These are phyloP conservation scores for Nicotiana otophora DNA, from an alignment of 257 asterid genomes.

Conservation along the genomic window DNA sequence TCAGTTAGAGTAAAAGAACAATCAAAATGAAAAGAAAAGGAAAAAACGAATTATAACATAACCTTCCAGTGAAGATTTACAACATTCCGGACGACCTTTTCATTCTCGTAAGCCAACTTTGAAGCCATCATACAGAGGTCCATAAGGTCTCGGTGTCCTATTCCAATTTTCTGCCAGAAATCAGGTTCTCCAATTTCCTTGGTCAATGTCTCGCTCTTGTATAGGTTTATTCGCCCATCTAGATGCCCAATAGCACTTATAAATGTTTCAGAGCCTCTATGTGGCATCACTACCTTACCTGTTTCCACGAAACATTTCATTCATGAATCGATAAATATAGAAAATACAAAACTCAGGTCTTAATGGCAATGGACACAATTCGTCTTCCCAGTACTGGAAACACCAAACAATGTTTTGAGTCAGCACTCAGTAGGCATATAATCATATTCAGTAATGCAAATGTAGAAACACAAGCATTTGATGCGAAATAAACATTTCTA, in stretches of 20 bases:
- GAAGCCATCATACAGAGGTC: slow-evolving; percentile 88
- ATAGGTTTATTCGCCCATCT: slow-evolving; percentile 69
- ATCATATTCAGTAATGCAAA: background rate
- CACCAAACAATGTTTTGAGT: background rate
- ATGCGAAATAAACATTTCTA: background rate
- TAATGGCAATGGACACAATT: too few relatives aligned
- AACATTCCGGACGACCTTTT: slow-evolving; percentile 58
- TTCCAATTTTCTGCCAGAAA: slow-evolving; percentile 25
- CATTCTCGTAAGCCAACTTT: slow-evolving; percentile 85
- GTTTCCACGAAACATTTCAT: slow-evolving; percentile 10
- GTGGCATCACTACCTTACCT: slow-evolving; percentile 69
- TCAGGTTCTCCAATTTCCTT: slow-evolving; percentile 19
- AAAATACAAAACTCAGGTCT: too few relatives aligned
- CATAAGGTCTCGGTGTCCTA: slow-evolving; percentile 54
- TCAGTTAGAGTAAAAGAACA: background rate
- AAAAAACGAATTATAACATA: background rate
- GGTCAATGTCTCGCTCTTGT: slow-evolving; percentile 15
- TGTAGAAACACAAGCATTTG: background rate
- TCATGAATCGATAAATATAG: background rate
- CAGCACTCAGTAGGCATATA: background rate
- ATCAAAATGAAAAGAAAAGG: background rate
- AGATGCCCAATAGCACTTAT: slow-evolving; percentile 81
- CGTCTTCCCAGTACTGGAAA: background rate
- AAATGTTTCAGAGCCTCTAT: slow-evolving; percentile 68
- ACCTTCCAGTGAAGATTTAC: slow-evolving; percentile 85